phyloP scores from a whole-genome alignment of 805 yeast genomes.

The Jamesozyma piceae region DNA sequence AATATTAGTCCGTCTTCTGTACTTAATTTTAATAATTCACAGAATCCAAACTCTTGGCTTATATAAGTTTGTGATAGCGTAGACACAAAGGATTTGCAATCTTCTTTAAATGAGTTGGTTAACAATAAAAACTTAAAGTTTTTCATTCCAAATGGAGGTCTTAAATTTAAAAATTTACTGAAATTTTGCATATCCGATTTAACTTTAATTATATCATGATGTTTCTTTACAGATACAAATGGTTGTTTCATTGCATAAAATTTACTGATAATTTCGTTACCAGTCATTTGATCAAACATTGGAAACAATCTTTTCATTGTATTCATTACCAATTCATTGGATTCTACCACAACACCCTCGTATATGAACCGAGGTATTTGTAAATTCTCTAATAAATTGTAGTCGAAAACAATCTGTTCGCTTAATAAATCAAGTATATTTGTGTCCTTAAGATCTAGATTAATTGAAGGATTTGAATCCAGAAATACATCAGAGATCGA shows the following conservation, averaged over 20 bases:
- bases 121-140: slow-evolving; percentile 45
- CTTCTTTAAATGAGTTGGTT: slow-evolving; percentile 22
- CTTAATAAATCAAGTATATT: slow-evolving; percentile 22
- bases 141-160: slow-evolving; percentile 43
- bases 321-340: slow-evolving; percentile 15
- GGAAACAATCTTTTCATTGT: slow-evolving; percentile 18
- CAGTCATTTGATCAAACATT: slow-evolving; percentile 19
- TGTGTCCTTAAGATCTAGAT: slow-evolving; percentile 10
- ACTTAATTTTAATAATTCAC: slow-evolving; percentile 26
- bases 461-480: slow-evolving; percentile 16
- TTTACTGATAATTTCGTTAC: slow-evolving; percentile 21
- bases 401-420: slow-evolving; percentile 27
- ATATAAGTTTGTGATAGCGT: slow-evolving; percentile 27
- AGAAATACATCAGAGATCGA: slow-evolving; percentile 50
- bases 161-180: slow-evolving; percentile 53
- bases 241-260: slow-evolving; percentile 22
- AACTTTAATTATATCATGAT: slow-evolving; percentile 32
- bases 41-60: slow-evolving; percentile 29
- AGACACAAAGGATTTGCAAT: slow-evolving; percentile 25
- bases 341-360: slow-evolving; percentile 13
- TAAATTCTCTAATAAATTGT: slow-evolving; percentile 41
- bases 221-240: slow-evolving; percentile 24
- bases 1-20: slow-evolving; percentile 24
- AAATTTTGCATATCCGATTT: slow-evolving; percentile 40
- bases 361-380: slow-evolving; percentile 50